A percentile compares a stretch with the other conserved stretches of the same genome.
phyloP scores from a whole-genome alignment of 2,329 filamentous ascomycete genomes.

The Talaromyces sp. region DNA sequence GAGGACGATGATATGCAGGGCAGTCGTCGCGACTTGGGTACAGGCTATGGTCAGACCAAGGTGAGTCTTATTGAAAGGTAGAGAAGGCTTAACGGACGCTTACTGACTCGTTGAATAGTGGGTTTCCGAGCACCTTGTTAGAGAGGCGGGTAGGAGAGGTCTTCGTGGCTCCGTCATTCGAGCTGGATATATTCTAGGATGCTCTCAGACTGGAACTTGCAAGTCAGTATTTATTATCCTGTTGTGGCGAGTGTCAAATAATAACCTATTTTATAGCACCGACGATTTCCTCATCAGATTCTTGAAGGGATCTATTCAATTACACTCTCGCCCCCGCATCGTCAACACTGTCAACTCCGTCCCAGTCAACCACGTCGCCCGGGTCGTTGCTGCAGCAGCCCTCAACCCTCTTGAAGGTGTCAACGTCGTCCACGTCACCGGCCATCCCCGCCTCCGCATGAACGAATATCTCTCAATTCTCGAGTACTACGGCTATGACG shows the following conservation, averaged over 20 bases:
- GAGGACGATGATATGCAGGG: slow-evolving; percentile 78
- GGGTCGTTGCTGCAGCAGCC: slow-evolving; percentile 71
- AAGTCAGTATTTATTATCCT: slow-evolving; percentile 17
- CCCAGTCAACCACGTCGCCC: slow-evolving; percentile 77
- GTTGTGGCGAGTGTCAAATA: neutral
- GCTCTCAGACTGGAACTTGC: slow-evolving; percentile 59
- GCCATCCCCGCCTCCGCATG: slow-evolving; percentile 72
- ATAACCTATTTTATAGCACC: slow-evolving; percentile 51
- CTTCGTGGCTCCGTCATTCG: slow-evolving; percentile 73
- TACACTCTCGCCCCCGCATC: slow-evolving; percentile 70
- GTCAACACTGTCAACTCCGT: slow-evolving; percentile 86
- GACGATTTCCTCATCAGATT: slow-evolving; percentile 90
- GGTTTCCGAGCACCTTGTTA: slow-evolving; percentile 69
- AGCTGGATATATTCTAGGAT: slow-evolving; percentile 80
- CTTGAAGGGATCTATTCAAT: slow-evolving; percentile 81
- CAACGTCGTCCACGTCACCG: slow-evolving; percentile 73
- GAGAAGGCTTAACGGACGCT: neutral
- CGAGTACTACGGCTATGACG: slow-evolving; percentile 68
- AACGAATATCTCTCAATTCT: slow-evolving; percentile 72
- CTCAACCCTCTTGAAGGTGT: slow-evolving; percentile 61
- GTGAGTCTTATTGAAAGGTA: neutral
- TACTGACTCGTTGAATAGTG: slow-evolving; percentile 47
- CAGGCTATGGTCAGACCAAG: slow-evolving; percentile 87
- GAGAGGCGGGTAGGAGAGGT: slow-evolving; percentile 74
- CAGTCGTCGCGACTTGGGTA: slow-evolving; percentile 71